A percentile compares a stretch with the other conserved stretches of the same genome.
These are phyloP conservation scores for Nymphaea thermarum DNA, from an alignment of 164 flowering plant genomes.

Conservation along the genomic window DNA sequence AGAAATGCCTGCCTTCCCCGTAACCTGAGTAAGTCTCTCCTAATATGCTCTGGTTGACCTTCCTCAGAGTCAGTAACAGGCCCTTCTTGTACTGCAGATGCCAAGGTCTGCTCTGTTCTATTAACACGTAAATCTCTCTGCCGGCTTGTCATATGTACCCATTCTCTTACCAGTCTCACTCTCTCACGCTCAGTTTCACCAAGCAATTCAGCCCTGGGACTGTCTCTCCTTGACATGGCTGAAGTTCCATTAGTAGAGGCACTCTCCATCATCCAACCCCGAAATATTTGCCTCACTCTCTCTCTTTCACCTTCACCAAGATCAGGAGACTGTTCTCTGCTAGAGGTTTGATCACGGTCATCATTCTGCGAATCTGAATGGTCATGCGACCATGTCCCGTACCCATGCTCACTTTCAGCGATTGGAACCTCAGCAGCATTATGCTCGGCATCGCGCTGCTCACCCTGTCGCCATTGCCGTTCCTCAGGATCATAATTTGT, in stretches of 20 bases:
- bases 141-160: constrained; percentile 65
- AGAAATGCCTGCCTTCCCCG: constrained; percentile 85
- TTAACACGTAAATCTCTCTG: constrained; percentile 31
- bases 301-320: constrained; percentile 83
- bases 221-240: constrained; percentile 22
- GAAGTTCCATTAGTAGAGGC: constrained; percentile 47
- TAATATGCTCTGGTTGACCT: constrained; percentile 27
- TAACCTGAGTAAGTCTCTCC: constrained; percentile 53
- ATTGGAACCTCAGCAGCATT: constrained; percentile 17
- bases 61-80: constrained; percentile 29
- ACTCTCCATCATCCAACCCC: constrained; percentile 59
- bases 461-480: constrained; percentile 30
- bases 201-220: constrained; percentile 59
- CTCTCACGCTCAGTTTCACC: constrained; percentile 78
- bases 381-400: constrained; percentile 60
- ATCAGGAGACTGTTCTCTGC: constrained; percentile 94
- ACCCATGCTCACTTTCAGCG: constrained; percentile 77
- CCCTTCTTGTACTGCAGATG: constrained; percentile 45
- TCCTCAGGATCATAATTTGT: constrained; percentile 50
- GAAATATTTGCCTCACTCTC: constrained; percentile 69
- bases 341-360: constrained; percentile 35
- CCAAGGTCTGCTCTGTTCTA: constrained; percentile 19
- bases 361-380: constrained; percentile 74
- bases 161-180: constrained; percentile 67
- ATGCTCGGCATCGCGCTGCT: constrained; percentile 22